Evolutionary conservation across 1,139 yeast genomes (phyloP), one percentile per base, ranked within the genome.

Genomic region (Yamadazyma diospyri): DNA sequence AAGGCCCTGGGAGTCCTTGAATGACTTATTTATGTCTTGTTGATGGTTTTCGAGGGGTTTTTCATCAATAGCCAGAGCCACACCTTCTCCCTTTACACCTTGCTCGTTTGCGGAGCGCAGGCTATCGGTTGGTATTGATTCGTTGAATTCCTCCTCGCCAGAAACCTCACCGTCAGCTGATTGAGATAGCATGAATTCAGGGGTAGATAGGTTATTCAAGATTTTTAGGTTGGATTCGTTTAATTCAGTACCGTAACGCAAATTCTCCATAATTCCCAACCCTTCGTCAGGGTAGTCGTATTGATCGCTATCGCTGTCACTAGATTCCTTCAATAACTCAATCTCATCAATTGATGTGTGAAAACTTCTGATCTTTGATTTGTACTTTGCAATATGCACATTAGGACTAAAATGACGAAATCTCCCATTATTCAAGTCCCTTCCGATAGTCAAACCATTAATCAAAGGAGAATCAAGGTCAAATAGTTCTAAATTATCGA

Each of bases 401-500:
- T 27, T 29, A n/a, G 46, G 42, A 23, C 44, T 39, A 6, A 36
- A 36, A 25, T 35, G 38, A 9, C 29, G 37, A 27, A 42, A 43
- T 25, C 49, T 25, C 2, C 14, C n/a, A 7, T 32, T 23, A 10
- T 36, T 35, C 53, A 55, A 36, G 37, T 53, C 57, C 12, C 50
- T 47, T 0, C 70, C 70, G 13, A 64, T 45, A 1, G 66, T 64
- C 14, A 64, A 44, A 0, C 71, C 70, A 39, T 60, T 64, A 10
- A 64, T 58, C 7, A 64, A 40, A 1, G 70, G 71, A 19, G 68
- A 60, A 32, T 47, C 53, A 7, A 59, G 41, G 29, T 61, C 69
- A 38, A 45, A 60, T 4, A 59, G 38, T 16, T 55, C 57, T 22
- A 56, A 42, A 23, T 47, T 38, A 14, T 44, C 48, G 23, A 20